Conservation (phyloP, 768 basidiomycete genomes). For the Hydnum rufescens region DNA sequence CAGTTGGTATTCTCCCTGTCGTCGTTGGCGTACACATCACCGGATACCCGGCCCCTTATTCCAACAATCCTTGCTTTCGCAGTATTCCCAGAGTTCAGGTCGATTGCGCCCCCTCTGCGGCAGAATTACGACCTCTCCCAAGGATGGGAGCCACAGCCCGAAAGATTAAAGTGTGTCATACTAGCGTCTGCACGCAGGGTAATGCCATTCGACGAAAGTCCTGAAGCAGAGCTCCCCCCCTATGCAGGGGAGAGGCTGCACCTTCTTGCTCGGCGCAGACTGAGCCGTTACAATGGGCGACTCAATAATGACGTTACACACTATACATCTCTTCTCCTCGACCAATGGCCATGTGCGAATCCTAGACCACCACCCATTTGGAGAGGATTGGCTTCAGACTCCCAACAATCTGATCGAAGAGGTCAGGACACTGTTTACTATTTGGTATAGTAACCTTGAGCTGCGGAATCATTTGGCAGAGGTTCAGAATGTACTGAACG, state of each 20-base stretch:
- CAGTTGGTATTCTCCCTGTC: background rate
- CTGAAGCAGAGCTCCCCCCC: too few species aligned
- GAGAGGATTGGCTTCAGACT: background rate
- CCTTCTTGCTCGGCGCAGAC: background rate
- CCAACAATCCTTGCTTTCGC: constrained; percentile 12
- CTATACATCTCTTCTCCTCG: background rate
- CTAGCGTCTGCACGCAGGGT: background rate
- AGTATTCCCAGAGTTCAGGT: constrained; percentile 32
- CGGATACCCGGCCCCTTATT: background rate
- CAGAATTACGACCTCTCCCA: background rate
- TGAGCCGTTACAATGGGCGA: background rate
- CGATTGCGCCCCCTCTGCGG: constrained; percentile 20
- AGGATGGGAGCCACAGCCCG: background rate
- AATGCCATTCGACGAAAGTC: too few species aligned
- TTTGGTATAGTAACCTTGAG: background rate
- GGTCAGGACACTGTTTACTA: background rate
- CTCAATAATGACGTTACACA: background rate
- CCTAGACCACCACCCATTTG: constrained; percentile 9
- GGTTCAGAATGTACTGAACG: background rate
- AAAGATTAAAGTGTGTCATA: background rate
- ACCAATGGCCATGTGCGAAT: background rate
- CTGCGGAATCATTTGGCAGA: background rate
- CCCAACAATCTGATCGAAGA: background rate
- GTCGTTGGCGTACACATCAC: background rate
- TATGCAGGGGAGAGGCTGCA: background rate